Base-by-base conservation (phyloP, 192 early-diverging fungal species). In the Gaertneriomyces sp. region DNA sequence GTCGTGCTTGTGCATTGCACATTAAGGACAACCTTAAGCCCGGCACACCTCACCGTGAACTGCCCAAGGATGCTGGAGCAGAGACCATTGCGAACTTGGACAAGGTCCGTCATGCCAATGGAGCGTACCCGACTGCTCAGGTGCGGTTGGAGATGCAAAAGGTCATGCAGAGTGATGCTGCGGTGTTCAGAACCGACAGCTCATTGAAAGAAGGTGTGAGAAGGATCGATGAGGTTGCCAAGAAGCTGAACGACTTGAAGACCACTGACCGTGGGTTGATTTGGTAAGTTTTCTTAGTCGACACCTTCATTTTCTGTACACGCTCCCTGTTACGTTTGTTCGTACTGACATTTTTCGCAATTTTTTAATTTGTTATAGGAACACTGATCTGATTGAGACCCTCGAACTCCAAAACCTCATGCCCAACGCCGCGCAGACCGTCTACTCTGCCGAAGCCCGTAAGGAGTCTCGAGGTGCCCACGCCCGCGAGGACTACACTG, bases 381-480 rank as follows among this genome's bases (percentile, higher is more conserved):
- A 99, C 85, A 91, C 94, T 59, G 94, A 99, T 73, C 79, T 99
- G 60, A 75, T 94, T 58, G 96, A 99, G 82, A 94, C 94, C 39
- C 86, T 95, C 17, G 96, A 99, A 79, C 84, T 99, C 68, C 93
- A 96, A 76, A 99, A 97, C 83, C 82, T 99, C 77, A 88, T 99
- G 75, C 91, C 93, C 25, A 90, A 89, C 74, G 94, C 96, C 44
- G 75, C 88, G 40, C 96, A 99, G 39, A 97, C 96, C 61, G 79
- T 84, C 77, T 65, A 85, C 76, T 81, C 78, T 73, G 96, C 96
- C 47, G 85, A 82, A 39, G 90, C 88, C 49, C 91, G 96, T 69
- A 97, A 95, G 81, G 96, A 99, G 79, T 94, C 91, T 14, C 93
- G 96, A 68, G 96, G 96, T 73, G 94, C 95, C 39, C 96, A 99